These are phyloP conservation scores for Porcisia deanei DNA, from an alignment of 208 protist species.

Conservation along the genomic window DNA sequence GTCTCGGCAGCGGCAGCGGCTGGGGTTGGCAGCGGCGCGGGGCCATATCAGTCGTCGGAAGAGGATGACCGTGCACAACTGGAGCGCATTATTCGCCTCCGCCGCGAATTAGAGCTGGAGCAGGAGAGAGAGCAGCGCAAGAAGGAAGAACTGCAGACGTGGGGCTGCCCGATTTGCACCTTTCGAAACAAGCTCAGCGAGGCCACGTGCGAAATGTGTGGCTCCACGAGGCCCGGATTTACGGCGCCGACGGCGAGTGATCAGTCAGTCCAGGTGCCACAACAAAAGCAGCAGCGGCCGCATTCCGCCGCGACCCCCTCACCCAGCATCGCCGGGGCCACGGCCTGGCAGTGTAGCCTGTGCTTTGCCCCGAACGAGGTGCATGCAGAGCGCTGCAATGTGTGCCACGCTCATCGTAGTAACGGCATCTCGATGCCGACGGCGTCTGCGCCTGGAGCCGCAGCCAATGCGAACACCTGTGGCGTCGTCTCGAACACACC, in stretches of 20 bases:
- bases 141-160: conserved; percentile 65
- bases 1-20: neutral
- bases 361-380: conserved; percentile 68
- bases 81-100: conserved; percentile 83
- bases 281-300: neutral
- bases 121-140: conserved; percentile 73
- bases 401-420: conserved; percentile 54
- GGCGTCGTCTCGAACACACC: conserved; percentile 17
- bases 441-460: conserved; percentile 10
- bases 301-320: conserved; percentile 7
- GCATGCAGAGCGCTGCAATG: conserved; percentile 45
- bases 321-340: conserved; percentile 20
- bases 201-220: conserved; percentile 73
- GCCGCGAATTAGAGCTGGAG: conserved; percentile 77
- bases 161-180: conserved; percentile 76
- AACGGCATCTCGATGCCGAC: conserved; percentile 38
- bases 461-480: neutral
- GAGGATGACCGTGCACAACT: conserved; percentile 78
- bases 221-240: conserved; percentile 50
- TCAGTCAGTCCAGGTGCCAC: neutral
- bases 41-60: conserved; percentile 29
- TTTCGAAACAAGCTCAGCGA: conserved; percentile 64
- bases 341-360: conserved; percentile 68
- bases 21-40: neutral
- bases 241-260: conserved; percentile 6